Evolutionary conservation across 768 basidiomycete species (phyloP), one percentile per base, ranked within the genome.

Genomic region (Lactarius vividus): DNA sequence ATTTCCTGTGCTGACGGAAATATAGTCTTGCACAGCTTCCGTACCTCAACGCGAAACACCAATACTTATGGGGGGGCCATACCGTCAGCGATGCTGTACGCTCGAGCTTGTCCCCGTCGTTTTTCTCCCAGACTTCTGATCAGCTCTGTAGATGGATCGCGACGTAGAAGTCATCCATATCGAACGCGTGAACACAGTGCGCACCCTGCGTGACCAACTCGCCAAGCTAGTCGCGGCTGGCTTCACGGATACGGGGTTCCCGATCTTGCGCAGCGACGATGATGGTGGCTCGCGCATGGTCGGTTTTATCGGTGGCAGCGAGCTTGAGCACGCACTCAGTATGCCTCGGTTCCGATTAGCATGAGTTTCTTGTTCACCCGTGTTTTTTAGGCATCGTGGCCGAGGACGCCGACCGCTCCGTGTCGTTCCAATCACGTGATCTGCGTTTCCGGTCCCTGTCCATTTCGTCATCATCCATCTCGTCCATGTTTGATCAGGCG

Each of bases 291-390:
- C 82, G 71, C 83, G 92, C 44, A 83, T 97, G 81, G 82, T 92
- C 42, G 97, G 95, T 8, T 96, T 96, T 74, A 89, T 98, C 65
- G 94, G 94, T 0, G 85, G 87, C 33, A 96, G 89, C 71, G 97
- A 99, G 76, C 84, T 99, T 16, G 94, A 97, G 72, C 94, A 98
- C 75, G 95, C 93, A 6, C 78, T 99, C 4, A 84, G 91, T 94
- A 75, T 61, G 87, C 26, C 33, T 61, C 33, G 52, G 29, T 62
- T 55, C n/a, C 35, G n/a, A 39, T 39, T 28, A n/a, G 42, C 15
- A 13, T n/a, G 16, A 53, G 9, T 64, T 20, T 52, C 53, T 4
- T 40, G 29, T 23, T n/a, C 13, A n/a, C 55, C 23, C 42, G 15
- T 11, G 16, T 33, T 58, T 29, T 57, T 1, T 70, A 93, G 91